These are phyloP conservation scores for Ormosia semicastrata DNA, from an alignment of 306 rosid genomes.

Conservation along the genomic window DNA sequence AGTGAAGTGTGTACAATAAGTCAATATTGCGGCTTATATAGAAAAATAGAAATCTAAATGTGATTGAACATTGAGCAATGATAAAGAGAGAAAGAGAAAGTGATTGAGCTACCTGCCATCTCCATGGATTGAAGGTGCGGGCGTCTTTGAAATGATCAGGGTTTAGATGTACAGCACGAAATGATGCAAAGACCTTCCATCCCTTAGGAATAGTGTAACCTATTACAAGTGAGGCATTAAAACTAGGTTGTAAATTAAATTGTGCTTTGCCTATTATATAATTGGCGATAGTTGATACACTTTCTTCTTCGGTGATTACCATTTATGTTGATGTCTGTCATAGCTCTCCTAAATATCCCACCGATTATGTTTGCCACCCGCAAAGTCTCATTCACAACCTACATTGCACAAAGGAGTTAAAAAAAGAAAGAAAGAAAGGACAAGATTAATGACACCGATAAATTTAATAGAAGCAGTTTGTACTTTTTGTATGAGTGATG, in stretches of 20 bases:
- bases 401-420: not conserved
- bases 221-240: conserved; percentile 5
- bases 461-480: too few relatives aligned
- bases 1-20: too few relatives aligned
- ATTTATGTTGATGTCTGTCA: conserved; percentile 71
- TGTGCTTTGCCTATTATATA: not conserved
- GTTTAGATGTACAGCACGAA: conserved; percentile 87
- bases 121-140: conserved; percentile 92
- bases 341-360: conserved; percentile 85
- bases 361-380: conserved; percentile 83
- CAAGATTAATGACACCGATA: not conserved
- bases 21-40: too few relatives aligned
- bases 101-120: conserved; percentile 69
- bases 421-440: too few relatives aligned
- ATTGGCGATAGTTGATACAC: not conserved
- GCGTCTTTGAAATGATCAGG: conserved; percentile 85
- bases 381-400: conserved; percentile 94
- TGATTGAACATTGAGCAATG: not conserved
- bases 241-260: not conserved
- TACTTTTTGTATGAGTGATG: not conserved
- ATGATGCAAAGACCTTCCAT: conserved; percentile 90
- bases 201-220: conserved; percentile 95
- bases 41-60: not conserved
- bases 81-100: not conserved
- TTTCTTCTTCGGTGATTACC: conserved; percentile 34